These are phyloP conservation scores for Coccinonectria pachysandricola DNA, from an alignment of 2,329 filamentous ascomycete species.

Conservation along the genomic window DNA sequence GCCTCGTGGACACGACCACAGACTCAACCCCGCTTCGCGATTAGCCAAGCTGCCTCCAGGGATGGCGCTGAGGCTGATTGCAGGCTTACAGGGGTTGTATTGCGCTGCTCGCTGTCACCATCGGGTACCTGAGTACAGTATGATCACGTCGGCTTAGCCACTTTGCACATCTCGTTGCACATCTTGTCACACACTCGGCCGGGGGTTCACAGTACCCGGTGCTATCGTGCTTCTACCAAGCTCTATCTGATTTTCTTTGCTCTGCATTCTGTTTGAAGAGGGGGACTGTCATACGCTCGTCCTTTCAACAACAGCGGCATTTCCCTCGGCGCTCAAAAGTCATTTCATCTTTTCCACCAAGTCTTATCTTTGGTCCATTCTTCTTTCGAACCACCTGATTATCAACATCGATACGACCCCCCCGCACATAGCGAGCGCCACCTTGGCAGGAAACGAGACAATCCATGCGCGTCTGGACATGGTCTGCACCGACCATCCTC, in stretches of 20 bases:
- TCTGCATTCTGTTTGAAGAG: conserved; percentile 7
- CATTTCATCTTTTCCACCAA: conserved; percentile 11
- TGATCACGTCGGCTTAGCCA: too few species aligned
- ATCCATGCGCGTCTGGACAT: too few species aligned
- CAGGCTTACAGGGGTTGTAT: conserved; percentile 17
- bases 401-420: too few species aligned
- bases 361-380: conserved; percentile 3
- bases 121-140: too few species aligned
- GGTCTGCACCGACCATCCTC: too few species aligned
- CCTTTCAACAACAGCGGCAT: conserved; percentile 3
- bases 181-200: too few species aligned
- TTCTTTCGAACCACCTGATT: too few species aligned
- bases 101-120: too few species aligned
- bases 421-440: too few species aligned
- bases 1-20: conserved; percentile 8
- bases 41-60: conserved; percentile 11
- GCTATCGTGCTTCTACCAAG: conserved; percentile 1
- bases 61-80: conserved; percentile 17
- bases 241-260: conserved; percentile 2
- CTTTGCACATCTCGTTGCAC: too few species aligned
- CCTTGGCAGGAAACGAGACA: too few species aligned
- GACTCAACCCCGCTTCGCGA: conserved; percentile 9
- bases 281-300: conserved; percentile 1
- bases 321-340: conserved; percentile 18
- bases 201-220: too few species aligned